Conservation (phyloP, 768 basidiomycete species). For the Boletus rufocinnamomeus region DNA sequence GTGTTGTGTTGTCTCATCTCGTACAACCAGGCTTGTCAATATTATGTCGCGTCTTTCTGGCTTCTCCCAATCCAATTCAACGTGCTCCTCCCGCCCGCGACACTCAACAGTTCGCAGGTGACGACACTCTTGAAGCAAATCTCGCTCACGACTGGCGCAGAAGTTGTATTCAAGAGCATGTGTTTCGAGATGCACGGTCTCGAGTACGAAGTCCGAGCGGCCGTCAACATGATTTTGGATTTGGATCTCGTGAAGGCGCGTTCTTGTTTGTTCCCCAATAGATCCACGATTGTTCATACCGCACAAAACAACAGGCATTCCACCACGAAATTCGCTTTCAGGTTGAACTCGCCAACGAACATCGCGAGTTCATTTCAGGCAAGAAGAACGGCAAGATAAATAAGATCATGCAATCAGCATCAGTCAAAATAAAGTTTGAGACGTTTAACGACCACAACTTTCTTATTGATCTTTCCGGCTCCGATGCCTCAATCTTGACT, state of each 20-base stretch:
- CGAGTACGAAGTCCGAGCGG: constrained; percentile 86
- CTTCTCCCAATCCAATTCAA: constrained; percentile 93
- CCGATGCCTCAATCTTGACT: constrained; percentile 80
- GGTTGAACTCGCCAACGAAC: constrained; percentile 96
- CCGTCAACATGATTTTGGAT: constrained; percentile 84
- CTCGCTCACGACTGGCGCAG: constrained; percentile 83
- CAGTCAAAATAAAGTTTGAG: constrained; percentile 98
- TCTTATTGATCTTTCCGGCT: constrained; percentile 87
- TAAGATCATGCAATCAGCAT: constrained; percentile 98
- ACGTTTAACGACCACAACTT: constrained; percentile 97
- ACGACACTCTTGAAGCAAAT: constrained; percentile 85
- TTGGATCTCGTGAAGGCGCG: constrained; percentile 88
- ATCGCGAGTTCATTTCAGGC: constrained; percentile 97
- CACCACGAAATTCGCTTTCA: constrained; percentile 98
- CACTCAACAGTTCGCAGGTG: constrained; percentile 80
- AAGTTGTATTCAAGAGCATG: constrained; percentile 96
- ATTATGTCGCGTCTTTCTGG: constrained; percentile 98
- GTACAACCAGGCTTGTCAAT: constrained; percentile 76
- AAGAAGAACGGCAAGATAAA: constrained; percentile 99
- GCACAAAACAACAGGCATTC: constrained; percentile 58
- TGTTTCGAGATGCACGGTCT: constrained; percentile 97
- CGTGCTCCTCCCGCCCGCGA: constrained; percentile 80
- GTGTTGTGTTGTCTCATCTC: constrained; percentile 25
- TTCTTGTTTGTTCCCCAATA: neutral
- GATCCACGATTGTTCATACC: neutral